Evolutionary conservation across 768 basidiomycete species (phyloP), one percentile per base, ranked within the genome.

Genomic region (Asterophora parasitica): DNA sequence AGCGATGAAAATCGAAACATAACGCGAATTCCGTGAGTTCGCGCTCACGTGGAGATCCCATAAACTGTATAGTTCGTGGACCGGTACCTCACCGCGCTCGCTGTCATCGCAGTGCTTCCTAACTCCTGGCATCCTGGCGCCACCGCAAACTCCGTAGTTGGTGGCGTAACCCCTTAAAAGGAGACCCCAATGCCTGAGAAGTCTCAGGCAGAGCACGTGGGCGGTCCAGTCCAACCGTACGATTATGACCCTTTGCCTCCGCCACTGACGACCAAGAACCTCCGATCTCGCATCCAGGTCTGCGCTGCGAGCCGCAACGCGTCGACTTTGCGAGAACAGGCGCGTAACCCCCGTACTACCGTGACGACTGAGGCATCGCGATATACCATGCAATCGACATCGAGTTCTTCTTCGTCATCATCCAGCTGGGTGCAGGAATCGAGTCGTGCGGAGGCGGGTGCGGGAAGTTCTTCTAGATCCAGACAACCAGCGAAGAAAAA

Each of bases 181-280:
- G 39, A 33, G 23, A 23, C 6, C 20, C 31, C 36, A 16, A 49
- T 49, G 44, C 49, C 52, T 17, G 28, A 37, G 13, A 54, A 47
- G 49, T 50, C 42, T 54, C 49, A 48, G 46, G 52, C 42, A 38
- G 42, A 23, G 49, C 53, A 54, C 53, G 53, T 51, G 49, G 34
- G 42, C 28, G 17, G n/a, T n/a, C n/a, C n/a, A n/a, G 35, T 13
- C 12, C 35, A 8, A 36, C 3, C 15, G 35, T 23, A 19, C 48
- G 20, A n/a, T 12, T 9, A 43, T 48, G 48, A 44, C 31, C 53
- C 49, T 15, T 42, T 54, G 30, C 53, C 53, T 38, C 47, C 34
- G 12, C 53, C 53, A 27, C 34, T 54, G 39, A 54, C 53, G 3
- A 48, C 53, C 4, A 43, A 49, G 15, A 54, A 48, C 41, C 53